Evolutionary conservation across 1,284 basidiomycete genomes (phyloP).

Genomic region (Mrakiaceae sp.): DNA sequence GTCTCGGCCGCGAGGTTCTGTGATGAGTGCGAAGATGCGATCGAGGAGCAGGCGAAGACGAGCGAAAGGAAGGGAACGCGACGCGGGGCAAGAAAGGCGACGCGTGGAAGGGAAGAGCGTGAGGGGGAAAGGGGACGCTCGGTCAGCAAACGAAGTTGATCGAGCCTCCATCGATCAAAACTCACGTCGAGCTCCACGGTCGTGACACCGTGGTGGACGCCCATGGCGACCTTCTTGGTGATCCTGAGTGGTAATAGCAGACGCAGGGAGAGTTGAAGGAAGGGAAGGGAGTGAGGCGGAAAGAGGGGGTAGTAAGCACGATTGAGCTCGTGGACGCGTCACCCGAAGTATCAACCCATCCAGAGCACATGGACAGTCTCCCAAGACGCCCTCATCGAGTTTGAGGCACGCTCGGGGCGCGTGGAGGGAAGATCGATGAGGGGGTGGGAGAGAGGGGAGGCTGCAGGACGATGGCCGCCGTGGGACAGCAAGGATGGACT

Average conservation of each 20-base stretch:
- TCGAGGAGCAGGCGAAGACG: background rate
- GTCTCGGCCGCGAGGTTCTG: conserved; percentile 93
- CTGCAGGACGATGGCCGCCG: background rate
- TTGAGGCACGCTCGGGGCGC: background rate
- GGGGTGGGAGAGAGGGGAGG: background rate
- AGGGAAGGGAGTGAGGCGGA: background rate
- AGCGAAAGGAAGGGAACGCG: background rate
- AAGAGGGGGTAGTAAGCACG: background rate
- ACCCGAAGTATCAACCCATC: background rate
- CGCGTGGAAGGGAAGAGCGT: background rate
- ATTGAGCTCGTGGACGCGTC: conserved; percentile 13
- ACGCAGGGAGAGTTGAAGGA: background rate
- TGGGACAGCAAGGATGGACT: conserved; percentile 26
- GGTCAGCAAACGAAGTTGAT: too few species aligned
- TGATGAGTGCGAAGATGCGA: background rate
- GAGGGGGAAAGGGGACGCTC: background rate
- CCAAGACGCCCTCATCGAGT: background rate
- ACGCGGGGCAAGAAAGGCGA: background rate
- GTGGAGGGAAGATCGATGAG: background rate
- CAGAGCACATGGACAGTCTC: background rate
- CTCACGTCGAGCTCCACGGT: conserved; percentile 92
- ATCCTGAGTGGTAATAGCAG: conserved; percentile 41
- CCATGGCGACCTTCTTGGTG: conserved; percentile 87
- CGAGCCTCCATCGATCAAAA: conserved; percentile 17
- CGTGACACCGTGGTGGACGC: conserved; percentile 91